These are phyloP conservation scores for Penicillium taxi DNA, from an alignment of 495 filamentous ascomycete species.

Conservation along the genomic window DNA sequence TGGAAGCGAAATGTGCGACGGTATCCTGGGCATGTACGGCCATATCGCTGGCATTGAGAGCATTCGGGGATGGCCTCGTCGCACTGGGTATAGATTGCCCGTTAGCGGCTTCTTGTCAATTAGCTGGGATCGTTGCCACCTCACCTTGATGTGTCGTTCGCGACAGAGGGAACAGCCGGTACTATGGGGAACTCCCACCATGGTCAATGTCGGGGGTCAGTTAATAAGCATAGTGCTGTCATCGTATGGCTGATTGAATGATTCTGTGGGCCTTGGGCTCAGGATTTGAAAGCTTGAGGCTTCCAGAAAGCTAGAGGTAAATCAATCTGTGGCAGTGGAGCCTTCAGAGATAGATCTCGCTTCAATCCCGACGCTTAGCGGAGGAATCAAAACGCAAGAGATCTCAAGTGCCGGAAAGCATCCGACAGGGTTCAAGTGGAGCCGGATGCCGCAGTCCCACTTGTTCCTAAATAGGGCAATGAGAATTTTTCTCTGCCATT, in stretches of 20 bases:
- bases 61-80: conserved; percentile 29
- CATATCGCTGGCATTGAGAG: conserved; percentile 28
- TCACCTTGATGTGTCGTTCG: conserved; percentile 31
- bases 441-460: no score
- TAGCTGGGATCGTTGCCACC: no score
- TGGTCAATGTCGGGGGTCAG: conserved; percentile 10
- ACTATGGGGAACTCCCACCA: conserved; percentile 35
- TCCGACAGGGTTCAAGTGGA: no score
- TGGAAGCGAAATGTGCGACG: conserved; percentile 29
- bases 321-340: no score
- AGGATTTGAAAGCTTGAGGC: not conserved
- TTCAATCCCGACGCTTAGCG: no score
- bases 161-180: conserved; percentile 32
- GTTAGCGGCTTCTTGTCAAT: not conserved
- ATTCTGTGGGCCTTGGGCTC: not conserved
- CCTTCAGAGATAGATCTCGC: no score
- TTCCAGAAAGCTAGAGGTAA: no score
- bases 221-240: conserved; percentile 8
- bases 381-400: no score
- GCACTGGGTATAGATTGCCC: conserved; percentile 15
- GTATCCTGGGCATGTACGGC: conserved; percentile 32
- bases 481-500: no score
- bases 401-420: no score
- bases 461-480: no score
- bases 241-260: not conserved